Evolutionary conservation across 306 rosid species (phyloP).

Genomic region (Herpetospermum pedunculosum): DNA sequence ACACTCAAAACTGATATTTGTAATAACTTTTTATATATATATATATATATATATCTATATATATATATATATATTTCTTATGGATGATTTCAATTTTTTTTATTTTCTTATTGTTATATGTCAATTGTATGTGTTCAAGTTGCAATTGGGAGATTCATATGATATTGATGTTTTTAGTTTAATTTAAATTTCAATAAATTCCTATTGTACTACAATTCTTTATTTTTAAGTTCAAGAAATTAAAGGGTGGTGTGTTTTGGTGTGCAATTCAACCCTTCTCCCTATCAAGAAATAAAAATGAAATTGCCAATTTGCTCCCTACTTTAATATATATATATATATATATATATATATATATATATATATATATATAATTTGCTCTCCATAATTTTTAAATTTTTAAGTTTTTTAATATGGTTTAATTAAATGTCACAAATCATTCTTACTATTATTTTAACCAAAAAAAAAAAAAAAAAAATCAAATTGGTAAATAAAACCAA

Average conservation of each 20-base stretch:
- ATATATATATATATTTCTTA: not conserved
- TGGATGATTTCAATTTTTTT: not conserved
- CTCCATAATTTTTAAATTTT: not conserved
- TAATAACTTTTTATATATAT: not conserved
- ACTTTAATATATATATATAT: too few relatives aligned
- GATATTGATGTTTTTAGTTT: not conserved
- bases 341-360: too few relatives aligned
- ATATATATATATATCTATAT: not conserved
- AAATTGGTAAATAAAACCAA: not conserved
- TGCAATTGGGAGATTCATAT: not conserved
- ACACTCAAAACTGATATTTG: not conserved
- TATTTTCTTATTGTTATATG: not conserved
- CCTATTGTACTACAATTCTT: not conserved
- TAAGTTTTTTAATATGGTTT: not conserved
- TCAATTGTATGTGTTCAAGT: not conserved
- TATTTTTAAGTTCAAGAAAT: not conserved
- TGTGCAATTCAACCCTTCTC: not conserved
- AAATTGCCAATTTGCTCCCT: not conserved
- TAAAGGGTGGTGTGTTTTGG: not conserved
- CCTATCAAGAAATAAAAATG: not conserved
- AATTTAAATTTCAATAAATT: not conserved
- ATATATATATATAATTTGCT: too few relatives aligned
- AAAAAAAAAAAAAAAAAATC: not conserved
- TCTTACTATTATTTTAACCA: not conserved
- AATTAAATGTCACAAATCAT: not conserved